Percentiles rank a stretch among this genome's conserved stretches.
phyloP scores from a whole-genome alignment of 2,329 filamentous ascomycete species.

The Bipolaris bicolor region DNA sequence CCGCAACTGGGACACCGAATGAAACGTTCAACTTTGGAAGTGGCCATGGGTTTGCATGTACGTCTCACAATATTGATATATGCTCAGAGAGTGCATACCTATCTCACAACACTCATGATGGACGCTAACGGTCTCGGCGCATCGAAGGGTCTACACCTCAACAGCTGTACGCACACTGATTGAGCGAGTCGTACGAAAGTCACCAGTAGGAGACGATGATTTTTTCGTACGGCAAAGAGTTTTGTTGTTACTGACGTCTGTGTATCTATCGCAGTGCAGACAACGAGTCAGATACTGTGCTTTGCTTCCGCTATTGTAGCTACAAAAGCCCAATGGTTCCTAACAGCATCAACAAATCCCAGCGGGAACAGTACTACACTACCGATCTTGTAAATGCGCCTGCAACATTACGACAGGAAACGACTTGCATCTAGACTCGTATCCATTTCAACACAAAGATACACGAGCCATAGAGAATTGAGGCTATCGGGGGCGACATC shows the following conservation, averaged over 20 bases:
- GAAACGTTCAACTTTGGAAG: neutral
- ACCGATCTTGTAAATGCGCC: no score
- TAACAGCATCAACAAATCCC: neutral
- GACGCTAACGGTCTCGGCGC: slow-evolving; percentile 26
- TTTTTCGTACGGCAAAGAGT: neutral
- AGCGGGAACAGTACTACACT: neutral
- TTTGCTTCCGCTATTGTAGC: neutral
- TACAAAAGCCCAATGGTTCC: neutral
- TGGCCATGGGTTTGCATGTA: slow-evolving; percentile 26
- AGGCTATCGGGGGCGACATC: neutral
- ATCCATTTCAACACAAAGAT: no score
- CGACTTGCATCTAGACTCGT: no score
- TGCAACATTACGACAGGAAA: no score
- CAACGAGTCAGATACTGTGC: neutral
- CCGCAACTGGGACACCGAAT: neutral
- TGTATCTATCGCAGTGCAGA: neutral
- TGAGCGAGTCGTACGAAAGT: slow-evolving; percentile 2
- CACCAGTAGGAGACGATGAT: neutral
- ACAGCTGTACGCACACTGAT: slow-evolving; percentile 23
- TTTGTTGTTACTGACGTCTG: neutral
- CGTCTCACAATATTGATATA: slow-evolving; percentile 1
- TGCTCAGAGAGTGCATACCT: neutral
- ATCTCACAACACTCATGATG: slow-evolving; percentile 13
- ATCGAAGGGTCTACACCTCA: slow-evolving; percentile 25
- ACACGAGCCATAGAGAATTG: no score